Percentiles rank a stretch among this genome's conserved stretches.
phyloP scores from a whole-genome alignment of 1,139 yeast species.

The Tardiomyces depauwii region DNA sequence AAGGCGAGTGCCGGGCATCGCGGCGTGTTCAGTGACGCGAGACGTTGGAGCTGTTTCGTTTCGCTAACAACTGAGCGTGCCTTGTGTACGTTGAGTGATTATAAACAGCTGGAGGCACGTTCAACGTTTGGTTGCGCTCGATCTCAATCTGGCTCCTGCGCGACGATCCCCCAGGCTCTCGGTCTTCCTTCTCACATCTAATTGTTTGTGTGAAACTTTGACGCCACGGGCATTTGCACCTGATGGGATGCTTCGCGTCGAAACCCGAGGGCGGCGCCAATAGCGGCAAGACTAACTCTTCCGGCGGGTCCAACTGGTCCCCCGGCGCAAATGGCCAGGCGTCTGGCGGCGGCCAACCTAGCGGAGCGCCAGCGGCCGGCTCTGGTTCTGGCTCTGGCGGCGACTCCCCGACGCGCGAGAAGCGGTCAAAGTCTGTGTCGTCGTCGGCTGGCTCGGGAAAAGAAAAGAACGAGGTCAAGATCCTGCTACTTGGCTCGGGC shows the following conservation, averaged over 20 bases:
- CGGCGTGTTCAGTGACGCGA: no score
- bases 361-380: not conserved
- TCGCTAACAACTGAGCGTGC: no score
- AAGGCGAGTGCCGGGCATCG: no score
- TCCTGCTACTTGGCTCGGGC: slow-evolving; percentile 60
- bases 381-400: not conserved
- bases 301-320: not conserved
- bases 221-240: not conserved
- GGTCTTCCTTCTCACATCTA: no score
- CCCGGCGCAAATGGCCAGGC: not conserved
- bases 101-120: no score
- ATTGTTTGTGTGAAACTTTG: no score
- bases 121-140: no score
- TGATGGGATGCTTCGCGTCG: not conserved
- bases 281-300: not conserved
- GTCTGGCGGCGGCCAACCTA: not conserved
- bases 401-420: not conserved
- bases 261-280: not conserved
- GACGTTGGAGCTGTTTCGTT: no score
- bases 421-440: not conserved
- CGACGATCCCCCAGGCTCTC: no score
- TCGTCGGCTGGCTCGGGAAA: not conserved
- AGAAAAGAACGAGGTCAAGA: slow-evolving; percentile 36
- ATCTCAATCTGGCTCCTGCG: no score
- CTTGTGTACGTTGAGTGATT: no score